Base-by-base conservation (phyloP, 768 basidiomycete genomes). In the Hysterangium stoloniferum region DNA sequence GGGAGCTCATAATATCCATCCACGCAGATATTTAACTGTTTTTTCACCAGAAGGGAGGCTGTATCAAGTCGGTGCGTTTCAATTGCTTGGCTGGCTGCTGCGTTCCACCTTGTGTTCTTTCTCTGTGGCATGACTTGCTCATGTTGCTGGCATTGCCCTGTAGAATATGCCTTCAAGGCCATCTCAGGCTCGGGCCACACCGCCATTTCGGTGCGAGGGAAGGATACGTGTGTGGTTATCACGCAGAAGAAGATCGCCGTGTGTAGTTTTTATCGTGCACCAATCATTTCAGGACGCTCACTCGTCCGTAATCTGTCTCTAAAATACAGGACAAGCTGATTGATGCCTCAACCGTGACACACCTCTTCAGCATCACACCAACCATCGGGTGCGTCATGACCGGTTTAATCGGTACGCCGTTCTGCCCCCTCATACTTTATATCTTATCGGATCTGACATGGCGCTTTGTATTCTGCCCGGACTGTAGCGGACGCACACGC, bases 141-240 rank as follows among this genome's bases (percentile, higher is more conserved):
- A 35, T 52, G 3, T 8, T 37, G 15, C 6, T 31, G 15, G 59
- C 53, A 56, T 13, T 32, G 25, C 28, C 43, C 6, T 44, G 4
- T 60, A 97, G 94, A 98, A 72, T 98, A 98, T 76, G 95, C 96
- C 24, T 98, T 98, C 84, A 99, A 98, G 69, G 96, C 96, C 42
- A 97, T 98, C 66, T 91, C 93, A 55, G 92, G 91, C 49, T 92
- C 93, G 1, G 95, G 93, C 1, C 91, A 97, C 62, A 98, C 96
- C 1, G 82, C 95, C 1, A 77, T 99, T 45, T 78, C 94, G 15
- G 86, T 98, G 38, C 74, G 95, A 61, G 96, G 96, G 15, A 89
- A 89, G 66, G 94, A 98, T 59, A 95, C 93, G 4, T 77, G 86
- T 4, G 93, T 98, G 6, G 87, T 97, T 35, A 93, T 99, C 59